Base-by-base conservation (phyloP, 352 stramenopile genomes). In the Globisporangium takayamanum region DNA sequence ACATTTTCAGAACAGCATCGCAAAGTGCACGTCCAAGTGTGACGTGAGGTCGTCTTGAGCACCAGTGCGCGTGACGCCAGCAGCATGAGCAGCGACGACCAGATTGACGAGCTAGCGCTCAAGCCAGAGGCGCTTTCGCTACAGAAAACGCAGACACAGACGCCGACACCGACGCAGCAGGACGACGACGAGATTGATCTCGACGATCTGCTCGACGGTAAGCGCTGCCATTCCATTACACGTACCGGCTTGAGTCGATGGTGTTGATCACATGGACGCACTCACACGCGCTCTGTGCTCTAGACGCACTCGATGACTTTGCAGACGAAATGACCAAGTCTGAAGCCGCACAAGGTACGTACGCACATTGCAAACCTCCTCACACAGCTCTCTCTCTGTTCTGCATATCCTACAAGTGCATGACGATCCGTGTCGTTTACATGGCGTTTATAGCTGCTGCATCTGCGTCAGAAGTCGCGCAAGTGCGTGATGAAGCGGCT, bases 201-300 rank as follows among this genome's bases (percentile, higher is more conserved):
- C 33, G 84, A 93, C 58, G 78, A 93, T 57, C 75, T 93, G 20
- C 78, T 93, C 22, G 80, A 91, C 26, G 84, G 84, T 91, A 60
- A 18, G 52, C 7, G n/a, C 20, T 49, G 2, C 16, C 58, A 33
- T 16, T 22, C 25, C 18, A 37, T 44, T 39, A 3, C 25, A 22
- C 5, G 15, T 25, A 39, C 16, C 12, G 51, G 56, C 44, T 52
- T 1, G 33, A 12, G 33, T 1, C 33, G 11, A 39, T 39, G 6
- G 1, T 39, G 33, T 10, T 1, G 6, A 39, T 39, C 33, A 7
- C 5, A 39, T 39, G 50, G 37, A 15, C 33, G 15, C 36, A 37
- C 14, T 3, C 12, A 20, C 41, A 15, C 36, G 33, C 33, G 10
- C 3, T 42, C 10, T 20, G 28, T 22, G 7, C 56, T 8, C 4